phyloP scores from a whole-genome alignment of 2,329 filamentous ascomycete genomes.

The Penicillium sp. region DNA sequence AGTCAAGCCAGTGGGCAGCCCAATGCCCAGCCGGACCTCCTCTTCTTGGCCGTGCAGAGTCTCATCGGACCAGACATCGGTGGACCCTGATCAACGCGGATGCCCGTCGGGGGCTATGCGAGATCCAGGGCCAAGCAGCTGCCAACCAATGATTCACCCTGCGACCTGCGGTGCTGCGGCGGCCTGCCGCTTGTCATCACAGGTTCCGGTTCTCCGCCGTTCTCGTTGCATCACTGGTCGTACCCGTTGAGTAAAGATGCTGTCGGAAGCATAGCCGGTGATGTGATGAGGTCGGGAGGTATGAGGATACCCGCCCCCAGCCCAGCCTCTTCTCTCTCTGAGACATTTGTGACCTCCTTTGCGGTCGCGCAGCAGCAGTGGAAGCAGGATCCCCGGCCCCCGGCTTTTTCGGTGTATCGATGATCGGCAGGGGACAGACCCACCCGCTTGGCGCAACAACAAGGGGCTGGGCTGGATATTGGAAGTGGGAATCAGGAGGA shows the following conservation, averaged over 20 bases:
- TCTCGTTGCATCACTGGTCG: not conserved
- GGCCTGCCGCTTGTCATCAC: not conserved
- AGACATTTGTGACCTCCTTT: constrained; percentile 14
- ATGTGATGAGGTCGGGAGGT: constrained; percentile 21
- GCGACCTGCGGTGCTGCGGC: constrained; percentile 3
- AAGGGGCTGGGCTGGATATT: not conserved
- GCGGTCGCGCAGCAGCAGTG: constrained; percentile 4
- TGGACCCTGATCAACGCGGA: constrained; percentile 16
- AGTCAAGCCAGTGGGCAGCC: not conserved
- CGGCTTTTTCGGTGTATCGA: constrained; percentile 1
- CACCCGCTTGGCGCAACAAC: constrained; percentile 14
- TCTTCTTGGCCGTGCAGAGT: constrained; percentile 20
- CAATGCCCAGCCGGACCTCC: constrained; percentile 4
- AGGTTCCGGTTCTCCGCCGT: not conserved
- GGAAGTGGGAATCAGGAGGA: not conserved
- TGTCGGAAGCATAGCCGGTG: constrained; percentile 9
- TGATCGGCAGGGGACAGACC: constrained; percentile 25
- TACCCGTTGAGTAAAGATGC: not conserved
- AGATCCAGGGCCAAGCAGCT: not conserved
- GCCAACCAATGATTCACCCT: constrained; percentile 9
- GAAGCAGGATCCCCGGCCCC: not conserved
- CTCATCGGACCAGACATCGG: constrained; percentile 6
- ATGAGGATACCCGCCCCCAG: not conserved
- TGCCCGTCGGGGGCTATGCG: constrained; percentile 15
- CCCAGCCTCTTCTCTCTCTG: constrained; percentile 3